Base-by-base conservation (phyloP, 495 filamentous ascomycete species). In the Penicillium psychrofluorescens region DNA sequence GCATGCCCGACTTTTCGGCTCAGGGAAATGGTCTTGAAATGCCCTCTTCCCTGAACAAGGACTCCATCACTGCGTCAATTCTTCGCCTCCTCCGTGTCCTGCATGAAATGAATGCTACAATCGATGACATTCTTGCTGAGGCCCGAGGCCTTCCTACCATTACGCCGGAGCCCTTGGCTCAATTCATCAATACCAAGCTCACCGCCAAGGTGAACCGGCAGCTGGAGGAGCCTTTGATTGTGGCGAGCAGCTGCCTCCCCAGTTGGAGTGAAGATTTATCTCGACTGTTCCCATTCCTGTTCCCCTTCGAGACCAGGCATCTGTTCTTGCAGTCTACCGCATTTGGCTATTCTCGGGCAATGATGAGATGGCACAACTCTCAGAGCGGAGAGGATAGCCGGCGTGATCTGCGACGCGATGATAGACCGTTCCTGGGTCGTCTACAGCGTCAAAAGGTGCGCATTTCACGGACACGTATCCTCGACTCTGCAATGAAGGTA, bases 161-260 rank as follows among this genome's bases (percentile, higher is more conserved):
- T 36, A 88, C 83, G 34, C 67, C 78, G n/a, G 92, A 97, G 63
- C 86, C 91, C 6, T 59, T 95, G 34, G 83, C 91, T 9, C 94
- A 97, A 53, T 97, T 99, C 55, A 92, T 99, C 64, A 99, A 99
- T 55, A 95, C 91, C 0, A 99, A 99, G 65, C 77, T 99, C 38
- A 99, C 92, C 2, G 92, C 92, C n/a, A 99, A 99, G 65, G 76
- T 99, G 35, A 99, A 99, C 54, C 81, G 92, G 29, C 92, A 99
- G 58, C 67, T 99, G 33, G 92, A 99, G 61, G 92, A 99, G 66
- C 92, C 92, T n/a, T 70, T 99, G 35, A 95, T 99, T 49, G 92
- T 99, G 14, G 94, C 94, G 2, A 97, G 94, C 64, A 94, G 88
- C 53, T 99, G 94, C 58, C 77, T 99, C 40, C 92, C 92, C 7